Base-by-base conservation (phyloP, 2,329 filamentous ascomycete species). In the Stagonosporopsis chrysanthemi region DNA sequence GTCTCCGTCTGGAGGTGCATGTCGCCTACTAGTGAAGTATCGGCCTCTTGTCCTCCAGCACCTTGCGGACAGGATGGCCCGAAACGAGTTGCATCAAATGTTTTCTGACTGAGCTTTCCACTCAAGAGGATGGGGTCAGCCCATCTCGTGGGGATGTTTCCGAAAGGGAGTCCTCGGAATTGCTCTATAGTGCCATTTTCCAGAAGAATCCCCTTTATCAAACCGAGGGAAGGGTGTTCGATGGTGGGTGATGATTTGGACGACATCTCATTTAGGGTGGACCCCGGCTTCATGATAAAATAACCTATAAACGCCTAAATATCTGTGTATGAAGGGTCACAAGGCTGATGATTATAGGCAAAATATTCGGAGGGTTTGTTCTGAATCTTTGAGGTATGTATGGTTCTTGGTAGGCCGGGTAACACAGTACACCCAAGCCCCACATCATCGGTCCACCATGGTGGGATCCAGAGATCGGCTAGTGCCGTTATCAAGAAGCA, bases 1-100 rank as follows among this genome's bases (percentile, higher is more conserved):
- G 42, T 8, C 1, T 44, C 26, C 42, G 42, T 26, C 15, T 44
- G 42, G n/a, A 44, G 43, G 4, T 22, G 31, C 4, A 65, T 50
- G 19, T 71, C 47, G 7, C 72, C 70, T 23, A 66, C 35, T 3
- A 75, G 58, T 2, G 62, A 65, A 15, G 69, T 47, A 55, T 73
- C 72, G 63, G 65, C 71, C 15, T 64, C 65, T 48, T 71, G 69
- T 12, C 65, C 69, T 19, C 66, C 69, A 39, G 62, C 68, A 29
- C 71, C 64, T 14, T 77, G 76, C 8, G 76, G 75, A 63, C 75
- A 77, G 26, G 71, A 72, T 31, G 75, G 74, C 2, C 76, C 76
- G 56, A 74, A 74, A 22, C 57, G 53, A 1, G 74, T 77, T 2
- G 73, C 75, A 56, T 77, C 68, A 36, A 69, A 71, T 14, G 26